Base-by-base conservation (phyloP, 2,329 filamentous ascomycete genomes). In the Beauveria scarabaeidicola region DNA sequence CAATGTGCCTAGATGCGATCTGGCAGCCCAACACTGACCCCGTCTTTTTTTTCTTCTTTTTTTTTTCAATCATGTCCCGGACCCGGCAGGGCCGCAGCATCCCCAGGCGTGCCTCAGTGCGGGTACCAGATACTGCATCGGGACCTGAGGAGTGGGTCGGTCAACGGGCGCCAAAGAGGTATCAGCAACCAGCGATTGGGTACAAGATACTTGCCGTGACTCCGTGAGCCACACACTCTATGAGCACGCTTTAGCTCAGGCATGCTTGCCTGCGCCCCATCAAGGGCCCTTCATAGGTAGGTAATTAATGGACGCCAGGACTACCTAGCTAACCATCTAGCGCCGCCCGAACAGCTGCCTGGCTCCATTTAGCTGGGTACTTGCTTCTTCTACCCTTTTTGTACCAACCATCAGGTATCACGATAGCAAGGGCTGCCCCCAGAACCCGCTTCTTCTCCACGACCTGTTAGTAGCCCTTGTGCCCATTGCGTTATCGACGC, bases 401-500 rank as follows among this genome's bases (percentile, higher is more conserved):
- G 29, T 38, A 5, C 41, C 13, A 55, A 13, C 25, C 11, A 6
- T 5, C 53, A 56, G 41, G 53, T 56, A 56, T 29, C 41, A 10
- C 53, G 53, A 56, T 56, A 56, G 27, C 43, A 21, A 23, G 23
- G 32, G 23, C 36, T 36, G 11, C 27, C 29, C 44, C 29, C 27
- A 27, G 44, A 40, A 52, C 53, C 54, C 47, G 38, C 55, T 58
- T 50, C 57, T 59, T 59, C 48, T 59, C 57, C 50, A 47, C 50
- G 57, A 47, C 56, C 23, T 23, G 48, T 58, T 44, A 40, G 48
- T 32, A 36, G 48, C 57, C 40, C 57, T 36, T 29, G 27, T 46
- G 27, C 56, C 48, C 58, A 60, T 60, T 60, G 58, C 58, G 58
- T 60, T 60, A 60, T 60, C 58, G 25, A 55, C 53, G 44, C 58